These are phyloP conservation scores for Kwoniella shivajii DNA, from an alignment of 1,284 basidiomycete species.

Conservation along the genomic window DNA sequence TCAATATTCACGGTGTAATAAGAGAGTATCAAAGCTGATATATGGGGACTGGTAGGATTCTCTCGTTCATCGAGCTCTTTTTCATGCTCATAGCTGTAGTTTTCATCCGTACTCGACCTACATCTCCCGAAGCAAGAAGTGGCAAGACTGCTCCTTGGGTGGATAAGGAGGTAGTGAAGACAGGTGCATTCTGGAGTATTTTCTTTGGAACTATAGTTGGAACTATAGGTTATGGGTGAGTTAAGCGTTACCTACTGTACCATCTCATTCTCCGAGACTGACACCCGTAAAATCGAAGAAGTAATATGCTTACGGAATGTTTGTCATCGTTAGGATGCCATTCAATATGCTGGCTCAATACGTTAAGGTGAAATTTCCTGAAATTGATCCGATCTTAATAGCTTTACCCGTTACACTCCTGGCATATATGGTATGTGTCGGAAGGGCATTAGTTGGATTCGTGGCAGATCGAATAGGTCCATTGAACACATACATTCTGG, in stretches of 20 bases:
- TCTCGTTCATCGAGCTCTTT: constrained; percentile 37
- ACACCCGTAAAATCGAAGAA: no score
- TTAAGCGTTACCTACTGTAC: background rate
- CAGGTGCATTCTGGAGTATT: constrained; percentile 31
- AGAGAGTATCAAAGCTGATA: background rate
- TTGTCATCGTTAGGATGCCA: constrained; percentile 18
- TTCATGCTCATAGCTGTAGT: constrained; percentile 26
- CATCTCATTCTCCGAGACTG: background rate
- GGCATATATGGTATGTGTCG: constrained; percentile 27
- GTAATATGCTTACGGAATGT: no score
- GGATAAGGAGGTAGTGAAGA: constrained; percentile 24
- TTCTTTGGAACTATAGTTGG: constrained; percentile 30
- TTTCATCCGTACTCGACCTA: constrained; percentile 37
- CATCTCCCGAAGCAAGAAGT: constrained; percentile 36
- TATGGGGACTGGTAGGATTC: constrained; percentile 26
- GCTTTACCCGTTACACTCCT: constrained; percentile 26
- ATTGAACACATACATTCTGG: constrained; percentile 32
- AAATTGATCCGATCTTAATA: constrained; percentile 14
- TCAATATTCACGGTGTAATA: no score
- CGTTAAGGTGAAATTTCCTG: constrained; percentile 23
- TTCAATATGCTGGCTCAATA: constrained; percentile 32
- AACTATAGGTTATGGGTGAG: constrained; percentile 33
- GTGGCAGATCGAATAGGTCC: constrained; percentile 32
- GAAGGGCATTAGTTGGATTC: constrained; percentile 29
- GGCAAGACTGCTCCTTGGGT: constrained; percentile 19